These are phyloP conservation scores for Globisporangium okanoganense DNA, from an alignment of 352 stramenopile genomes.

Conservation along the genomic window DNA sequence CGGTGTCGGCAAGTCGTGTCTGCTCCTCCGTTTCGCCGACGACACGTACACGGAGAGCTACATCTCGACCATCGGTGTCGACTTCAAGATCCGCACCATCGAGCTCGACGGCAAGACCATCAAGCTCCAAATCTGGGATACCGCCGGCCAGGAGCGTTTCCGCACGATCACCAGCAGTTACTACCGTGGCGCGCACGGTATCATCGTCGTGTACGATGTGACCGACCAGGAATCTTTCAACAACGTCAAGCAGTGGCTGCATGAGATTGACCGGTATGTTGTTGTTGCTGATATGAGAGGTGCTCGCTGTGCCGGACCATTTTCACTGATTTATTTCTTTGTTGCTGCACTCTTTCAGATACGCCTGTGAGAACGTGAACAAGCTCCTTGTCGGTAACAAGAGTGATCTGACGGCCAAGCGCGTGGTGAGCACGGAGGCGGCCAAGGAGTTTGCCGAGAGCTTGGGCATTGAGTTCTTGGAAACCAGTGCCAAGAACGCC, in stretches of 20 bases:
- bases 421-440: slow-evolving; percentile 91
- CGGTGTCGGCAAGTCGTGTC: slow-evolving; percentile 97
- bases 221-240: slow-evolving; percentile 97
- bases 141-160: slow-evolving; percentile 99
- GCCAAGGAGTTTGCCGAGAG: slow-evolving; percentile 91
- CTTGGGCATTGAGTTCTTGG: slow-evolving; percentile 85
- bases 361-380: slow-evolving; percentile 95
- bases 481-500: slow-evolving; percentile 88
- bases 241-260: slow-evolving; percentile 98
- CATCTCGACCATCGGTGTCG: slow-evolving; percentile 99
- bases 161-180: slow-evolving; percentile 99
- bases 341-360: slow-evolving; percentile 43
- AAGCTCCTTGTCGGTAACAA: slow-evolving; percentile 99
- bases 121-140: slow-evolving; percentile 99
- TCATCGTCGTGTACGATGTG: slow-evolving; percentile 99
- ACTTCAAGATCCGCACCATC: slow-evolving; percentile 99
- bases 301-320: not conserved
- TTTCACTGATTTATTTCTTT: not conserved
- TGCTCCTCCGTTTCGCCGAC: slow-evolving; percentile 98
- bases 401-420: slow-evolving; percentile 93
- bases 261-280: slow-evolving; percentile 83
- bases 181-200: slow-evolving; percentile 98
- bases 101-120: slow-evolving; percentile 99
- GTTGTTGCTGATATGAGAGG: not conserved
- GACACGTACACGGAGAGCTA: slow-evolving; percentile 99